A percentile compares a stretch with the other conserved stretches of the same genome.
phyloP scores from a whole-genome alignment of 1,284 basidiomycete genomes.

The Moesziomyces globuligerus region DNA sequence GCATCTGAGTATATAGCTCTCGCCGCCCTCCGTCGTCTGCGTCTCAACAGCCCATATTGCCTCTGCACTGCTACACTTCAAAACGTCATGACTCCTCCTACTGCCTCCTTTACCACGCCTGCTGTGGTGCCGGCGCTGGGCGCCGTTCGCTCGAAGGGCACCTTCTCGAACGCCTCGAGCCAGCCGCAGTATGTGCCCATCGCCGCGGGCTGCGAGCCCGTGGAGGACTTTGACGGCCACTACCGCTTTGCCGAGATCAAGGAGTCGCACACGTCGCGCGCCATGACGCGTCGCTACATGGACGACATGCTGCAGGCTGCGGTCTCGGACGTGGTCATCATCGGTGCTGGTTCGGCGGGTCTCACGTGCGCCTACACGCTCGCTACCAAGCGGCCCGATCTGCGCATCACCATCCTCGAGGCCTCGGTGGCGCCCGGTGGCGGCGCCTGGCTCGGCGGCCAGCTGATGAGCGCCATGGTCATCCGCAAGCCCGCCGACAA shows the following conservation, averaged over 20 bases:
- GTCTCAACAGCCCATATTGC: no score
- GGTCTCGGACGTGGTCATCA: slow-evolving; percentile 81
- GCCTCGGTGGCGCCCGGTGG: slow-evolving; percentile 81
- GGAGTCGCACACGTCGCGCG: slow-evolving; percentile 61
- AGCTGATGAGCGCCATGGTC: slow-evolving; percentile 86
- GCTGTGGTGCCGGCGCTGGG: slow-evolving; percentile 14
- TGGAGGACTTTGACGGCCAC: slow-evolving; percentile 61
- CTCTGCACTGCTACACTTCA: neutral
- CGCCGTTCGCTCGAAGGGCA: slow-evolving; percentile 32
- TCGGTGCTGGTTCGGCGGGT: slow-evolving; percentile 83
- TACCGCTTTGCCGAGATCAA: slow-evolving; percentile 64
- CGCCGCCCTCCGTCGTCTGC: no score
- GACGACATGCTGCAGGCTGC: slow-evolving; percentile 67
- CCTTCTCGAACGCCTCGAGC: slow-evolving; percentile 5
- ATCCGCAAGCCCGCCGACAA: slow-evolving; percentile 81
- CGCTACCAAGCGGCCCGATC: slow-evolving; percentile 77
- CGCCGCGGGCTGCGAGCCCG: slow-evolving; percentile 55
- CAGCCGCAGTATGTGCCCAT: slow-evolving; percentile 55
- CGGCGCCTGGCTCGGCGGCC: slow-evolving; percentile 72
- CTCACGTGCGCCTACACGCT: slow-evolving; percentile 78
- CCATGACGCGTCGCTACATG: slow-evolving; percentile 63
- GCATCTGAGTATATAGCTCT: no score
- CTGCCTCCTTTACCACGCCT: slow-evolving; percentile 34
- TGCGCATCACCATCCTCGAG: slow-evolving; percentile 83
- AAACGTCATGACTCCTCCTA: slow-evolving; percentile 39